Conservation (phyloP, 768 basidiomycete species). For the Fibroporia radiculosa region DNA sequence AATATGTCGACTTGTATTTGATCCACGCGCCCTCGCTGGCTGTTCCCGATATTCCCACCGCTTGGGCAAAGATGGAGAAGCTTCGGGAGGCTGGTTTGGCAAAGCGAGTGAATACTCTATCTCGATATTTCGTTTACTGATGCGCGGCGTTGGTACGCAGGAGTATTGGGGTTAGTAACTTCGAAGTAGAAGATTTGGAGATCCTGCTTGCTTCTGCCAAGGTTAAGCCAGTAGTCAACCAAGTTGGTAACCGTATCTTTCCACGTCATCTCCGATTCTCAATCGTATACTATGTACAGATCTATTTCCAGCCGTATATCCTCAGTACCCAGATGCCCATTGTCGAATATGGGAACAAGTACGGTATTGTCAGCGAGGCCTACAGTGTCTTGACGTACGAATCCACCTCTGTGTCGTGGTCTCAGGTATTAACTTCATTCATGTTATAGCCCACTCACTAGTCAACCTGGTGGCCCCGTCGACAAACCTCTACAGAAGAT, state of each 20-base stretch:
- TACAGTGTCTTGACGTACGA: slow-evolving; percentile 61
- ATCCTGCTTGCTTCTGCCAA: slow-evolving; percentile 51
- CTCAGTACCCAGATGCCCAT: slow-evolving; percentile 43
- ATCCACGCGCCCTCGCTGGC: slow-evolving; percentile 53
- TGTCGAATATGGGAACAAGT: slow-evolving; percentile 46
- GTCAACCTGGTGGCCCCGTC: slow-evolving; percentile 52
- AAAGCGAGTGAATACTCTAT: slow-evolving; percentile 30
- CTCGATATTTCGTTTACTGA: neutral
- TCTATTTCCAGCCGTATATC: slow-evolving; percentile 66
- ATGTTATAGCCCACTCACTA: slow-evolving; percentile 47
- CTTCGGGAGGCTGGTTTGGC: slow-evolving; percentile 47
- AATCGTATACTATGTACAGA: slow-evolving; percentile 28
- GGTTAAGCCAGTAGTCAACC: slow-evolving; percentile 60
- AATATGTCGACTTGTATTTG: slow-evolving; percentile 65
- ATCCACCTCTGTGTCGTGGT: neutral
- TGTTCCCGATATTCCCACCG: slow-evolving; percentile 48
- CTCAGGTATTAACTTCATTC: neutral
- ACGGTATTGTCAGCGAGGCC: slow-evolving; percentile 63
- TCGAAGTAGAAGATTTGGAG: slow-evolving; percentile 44
- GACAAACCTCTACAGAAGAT: slow-evolving; percentile 51
- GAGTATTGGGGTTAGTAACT: slow-evolving; percentile 73
- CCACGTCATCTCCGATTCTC: neutral
- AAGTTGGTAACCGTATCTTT: slow-evolving; percentile 32
- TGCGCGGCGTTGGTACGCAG: too few species aligned
- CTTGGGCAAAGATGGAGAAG: slow-evolving; percentile 59